Percentiles rank a stretch among this genome's conserved stretches.
phyloP scores from a whole-genome alignment of 1,284 basidiomycete species.

The Hemileia vastatrix region DNA sequence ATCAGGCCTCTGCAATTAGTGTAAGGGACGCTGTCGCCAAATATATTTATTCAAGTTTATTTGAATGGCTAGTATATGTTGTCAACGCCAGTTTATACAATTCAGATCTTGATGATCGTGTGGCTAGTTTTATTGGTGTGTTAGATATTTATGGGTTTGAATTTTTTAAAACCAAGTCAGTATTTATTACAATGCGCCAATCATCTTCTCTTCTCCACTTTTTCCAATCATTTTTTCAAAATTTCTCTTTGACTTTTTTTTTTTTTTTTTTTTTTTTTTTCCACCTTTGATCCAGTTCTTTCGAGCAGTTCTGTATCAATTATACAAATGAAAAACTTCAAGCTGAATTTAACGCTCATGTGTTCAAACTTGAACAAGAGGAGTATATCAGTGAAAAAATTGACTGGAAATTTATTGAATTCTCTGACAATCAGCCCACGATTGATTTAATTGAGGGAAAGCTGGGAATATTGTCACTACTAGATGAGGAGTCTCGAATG shows the following conservation, averaged over 20 bases:
- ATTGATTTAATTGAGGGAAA: conserved; percentile 98
- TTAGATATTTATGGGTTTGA: conserved; percentile 59
- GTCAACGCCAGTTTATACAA: conserved; percentile 93
- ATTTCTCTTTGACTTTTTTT: no score
- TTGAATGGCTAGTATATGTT: conserved; percentile 96
- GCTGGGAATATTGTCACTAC: conserved; percentile 82
- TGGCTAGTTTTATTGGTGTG: conserved; percentile 98
- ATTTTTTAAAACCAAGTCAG: conserved; percentile 37
- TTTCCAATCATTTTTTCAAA: neutral
- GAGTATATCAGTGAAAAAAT: conserved; percentile 98
- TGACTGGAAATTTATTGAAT: conserved; percentile 99
- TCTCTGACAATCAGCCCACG: conserved; percentile 94
- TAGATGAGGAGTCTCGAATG: conserved; percentile 96
- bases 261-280: no score
- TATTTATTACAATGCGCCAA: no score
- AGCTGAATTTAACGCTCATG: conserved; percentile 38
- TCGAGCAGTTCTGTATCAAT: conserved; percentile 99
- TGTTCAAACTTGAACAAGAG: conserved; percentile 77
- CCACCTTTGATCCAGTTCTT: conserved; percentile 65
- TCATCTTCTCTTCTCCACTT: neutral
- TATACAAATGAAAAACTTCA: conserved; percentile 89
- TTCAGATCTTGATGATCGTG: conserved; percentile 71
- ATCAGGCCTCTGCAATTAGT: conserved; percentile 79
- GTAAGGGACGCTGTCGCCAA: conserved; percentile 96
- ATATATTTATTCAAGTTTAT: conserved; percentile 96